A percentile compares a stretch with the other conserved stretches of the same genome.
Evolutionary conservation across 2,329 filamentous ascomycete species (phyloP).

Genomic region (Alternaria sp.): DNA sequence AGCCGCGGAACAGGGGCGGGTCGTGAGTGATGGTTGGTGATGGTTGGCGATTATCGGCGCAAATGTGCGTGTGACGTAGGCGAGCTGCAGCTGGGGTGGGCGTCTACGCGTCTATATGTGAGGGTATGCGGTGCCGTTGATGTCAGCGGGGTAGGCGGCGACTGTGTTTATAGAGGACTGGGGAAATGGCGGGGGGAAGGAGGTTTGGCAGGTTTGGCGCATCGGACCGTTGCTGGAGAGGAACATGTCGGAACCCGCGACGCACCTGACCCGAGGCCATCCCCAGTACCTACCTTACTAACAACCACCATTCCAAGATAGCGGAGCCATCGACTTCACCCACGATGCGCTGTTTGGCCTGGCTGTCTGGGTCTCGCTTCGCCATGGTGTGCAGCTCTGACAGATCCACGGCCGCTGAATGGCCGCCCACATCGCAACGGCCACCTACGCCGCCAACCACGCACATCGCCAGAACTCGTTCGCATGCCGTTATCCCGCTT

Average conservation of each 20-base stretch:
- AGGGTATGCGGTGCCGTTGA: constrained; percentile 1
- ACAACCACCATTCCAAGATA: neutral
- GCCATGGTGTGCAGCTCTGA: constrained; percentile 17
- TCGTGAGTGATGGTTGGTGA: neutral
- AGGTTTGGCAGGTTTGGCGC: constrained; percentile 15
- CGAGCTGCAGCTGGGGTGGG: constrained; percentile 1
- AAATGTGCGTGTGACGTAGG: constrained; percentile 33
- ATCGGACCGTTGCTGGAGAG: constrained; percentile 21
- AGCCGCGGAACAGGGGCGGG: neutral
- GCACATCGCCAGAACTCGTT: constrained; percentile 2
- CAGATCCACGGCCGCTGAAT: constrained; percentile 8
- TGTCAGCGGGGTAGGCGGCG: constrained; percentile 16
- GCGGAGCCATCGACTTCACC: neutral
- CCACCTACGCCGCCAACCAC: constrained; percentile 2
- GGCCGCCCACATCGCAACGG: constrained; percentile 3
- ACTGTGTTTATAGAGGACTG: constrained; percentile 10
- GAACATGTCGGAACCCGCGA: constrained; percentile 42
- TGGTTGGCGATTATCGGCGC: neutral
- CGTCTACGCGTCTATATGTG: neutral
- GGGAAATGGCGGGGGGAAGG: constrained; percentile 16
- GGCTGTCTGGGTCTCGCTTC: neutral
- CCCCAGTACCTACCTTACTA: neutral
- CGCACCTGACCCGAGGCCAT: constrained; percentile 13
- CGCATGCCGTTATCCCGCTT: constrained; percentile 8
- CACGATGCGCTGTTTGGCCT: neutral